phyloP scores from a whole-genome alignment of 768 basidiomycete species.

The Pulveroboletus ravenelii region DNA sequence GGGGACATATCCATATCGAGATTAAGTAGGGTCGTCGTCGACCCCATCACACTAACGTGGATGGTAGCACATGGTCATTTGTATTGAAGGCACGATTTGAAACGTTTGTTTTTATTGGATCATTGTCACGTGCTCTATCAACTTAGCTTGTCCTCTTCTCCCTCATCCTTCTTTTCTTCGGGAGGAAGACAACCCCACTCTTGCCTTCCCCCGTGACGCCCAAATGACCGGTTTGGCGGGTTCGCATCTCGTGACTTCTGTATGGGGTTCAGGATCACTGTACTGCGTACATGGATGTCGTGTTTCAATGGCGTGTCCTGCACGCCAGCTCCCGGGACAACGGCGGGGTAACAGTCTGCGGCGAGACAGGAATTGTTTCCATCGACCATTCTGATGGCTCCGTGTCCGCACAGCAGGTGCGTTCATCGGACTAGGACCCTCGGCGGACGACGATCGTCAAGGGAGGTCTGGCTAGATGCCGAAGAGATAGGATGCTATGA shows the following conservation, averaged over 20 bases:
- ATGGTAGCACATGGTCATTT: not conserved
- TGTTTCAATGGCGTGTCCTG: slow-evolving; percentile 7
- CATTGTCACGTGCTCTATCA: not conserved
- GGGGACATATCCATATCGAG: no score
- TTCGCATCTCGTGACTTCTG: slow-evolving; percentile 1
- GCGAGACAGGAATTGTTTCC: no score
- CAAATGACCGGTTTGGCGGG: not conserved
- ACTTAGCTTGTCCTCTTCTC: not conserved
- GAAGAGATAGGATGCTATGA: slow-evolving; percentile 1
- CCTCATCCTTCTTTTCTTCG: not conserved
- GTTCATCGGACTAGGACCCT: slow-evolving; percentile 4
- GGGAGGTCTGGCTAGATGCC: slow-evolving; percentile 1
- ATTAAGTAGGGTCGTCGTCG: no score
- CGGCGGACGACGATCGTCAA: slow-evolving; percentile 3
- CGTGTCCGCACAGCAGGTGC: not conserved
- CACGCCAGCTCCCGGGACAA: not conserved
- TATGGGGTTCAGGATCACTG: not conserved
- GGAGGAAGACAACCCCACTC: not conserved
- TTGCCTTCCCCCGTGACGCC: not conserved
- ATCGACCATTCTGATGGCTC: no score
- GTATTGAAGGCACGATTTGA: not conserved
- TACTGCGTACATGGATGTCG: not conserved
- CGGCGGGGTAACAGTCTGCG: not conserved
- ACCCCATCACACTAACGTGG: not conserved
- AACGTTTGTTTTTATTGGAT: not conserved